Conservation (phyloP, 805 yeast genomes). For the Myxozyma neglecta region DNA sequence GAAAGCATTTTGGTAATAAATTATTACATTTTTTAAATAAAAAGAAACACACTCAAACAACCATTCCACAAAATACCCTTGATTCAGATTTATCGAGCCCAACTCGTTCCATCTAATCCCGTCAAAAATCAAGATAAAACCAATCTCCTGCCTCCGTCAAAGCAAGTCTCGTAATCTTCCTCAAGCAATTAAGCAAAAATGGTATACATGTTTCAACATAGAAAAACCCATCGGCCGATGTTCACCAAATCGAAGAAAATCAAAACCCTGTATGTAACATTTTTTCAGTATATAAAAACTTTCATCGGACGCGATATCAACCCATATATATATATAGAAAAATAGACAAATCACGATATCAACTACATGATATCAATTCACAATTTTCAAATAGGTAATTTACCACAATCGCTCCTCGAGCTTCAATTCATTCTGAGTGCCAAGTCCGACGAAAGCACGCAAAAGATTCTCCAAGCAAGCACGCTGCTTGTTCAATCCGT, state of each 20-base stretch:
- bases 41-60: not conserved
- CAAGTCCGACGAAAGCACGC: slow-evolving; percentile 86
- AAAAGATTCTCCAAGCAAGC: slow-evolving; percentile 87
- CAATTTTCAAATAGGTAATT: not conserved
- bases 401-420: slow-evolving; percentile 75
- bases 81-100: no score
- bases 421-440: slow-evolving; percentile 86
- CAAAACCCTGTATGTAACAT: not conserved
- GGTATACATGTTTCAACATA: slow-evolving; percentile 2
- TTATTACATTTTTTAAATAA: not conserved
- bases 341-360: not conserved
- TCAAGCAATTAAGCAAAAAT: not conserved
- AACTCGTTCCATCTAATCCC: no score
- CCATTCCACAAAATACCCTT: not conserved
- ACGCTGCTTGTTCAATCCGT: slow-evolving; percentile 93
- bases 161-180: not conserved
- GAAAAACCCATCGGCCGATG: slow-evolving; percentile 11
- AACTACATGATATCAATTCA: not conserved
- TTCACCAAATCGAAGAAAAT: not conserved
- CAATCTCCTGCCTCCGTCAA: not conserved
- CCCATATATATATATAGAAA: not conserved
- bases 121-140: no score
- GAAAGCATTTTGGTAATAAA: not conserved
- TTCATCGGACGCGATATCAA: slow-evolving; percentile 10
- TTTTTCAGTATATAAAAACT: not conserved